These are phyloP conservation scores for Acanthamoeba triangularis DNA, from an alignment of 208 protist genomes.

Conservation along the genomic window DNA sequence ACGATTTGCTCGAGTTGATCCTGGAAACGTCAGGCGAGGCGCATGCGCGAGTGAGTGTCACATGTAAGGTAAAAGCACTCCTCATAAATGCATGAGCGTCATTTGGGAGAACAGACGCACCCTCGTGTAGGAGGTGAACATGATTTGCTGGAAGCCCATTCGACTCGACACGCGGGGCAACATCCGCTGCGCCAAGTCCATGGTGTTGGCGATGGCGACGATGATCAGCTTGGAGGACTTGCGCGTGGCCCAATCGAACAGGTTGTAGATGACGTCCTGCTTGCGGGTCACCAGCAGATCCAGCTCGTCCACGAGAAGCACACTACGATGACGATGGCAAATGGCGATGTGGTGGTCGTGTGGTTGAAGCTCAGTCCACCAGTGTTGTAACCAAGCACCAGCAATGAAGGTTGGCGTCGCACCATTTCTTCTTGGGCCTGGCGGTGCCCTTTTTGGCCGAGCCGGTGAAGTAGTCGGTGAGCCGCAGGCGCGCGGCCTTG, in stretches of 20 bases:
- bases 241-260: constrained; percentile 89
- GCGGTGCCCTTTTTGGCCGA: background rate
- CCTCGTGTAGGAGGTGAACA: constrained; percentile 82
- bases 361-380: background rate
- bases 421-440: constrained; percentile 17
- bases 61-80: background rate
- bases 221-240: constrained; percentile 81
- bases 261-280: constrained; percentile 89
- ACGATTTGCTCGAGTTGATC: constrained; percentile 85
- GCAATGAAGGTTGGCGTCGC: background rate
- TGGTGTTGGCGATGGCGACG: constrained; percentile 91
- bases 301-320: constrained; percentile 88
- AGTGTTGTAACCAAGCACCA: background rate
- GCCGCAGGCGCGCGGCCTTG: background rate
- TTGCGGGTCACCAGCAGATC: constrained; percentile 88
- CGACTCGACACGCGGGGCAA: constrained; percentile 8
- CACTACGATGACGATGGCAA: constrained; percentile 21
- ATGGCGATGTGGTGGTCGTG: background rate
- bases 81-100: constrained; percentile 17
- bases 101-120: constrained; percentile 45
- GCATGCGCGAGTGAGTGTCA: background rate
- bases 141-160: constrained; percentile 78
- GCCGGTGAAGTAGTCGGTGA: constrained; percentile 6
- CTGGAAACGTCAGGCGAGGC: background rate
- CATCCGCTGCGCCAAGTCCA: constrained; percentile 88